Base-by-base conservation (phyloP, 148 eudicot genomes). In the Nepenthes gracilis region DNA sequence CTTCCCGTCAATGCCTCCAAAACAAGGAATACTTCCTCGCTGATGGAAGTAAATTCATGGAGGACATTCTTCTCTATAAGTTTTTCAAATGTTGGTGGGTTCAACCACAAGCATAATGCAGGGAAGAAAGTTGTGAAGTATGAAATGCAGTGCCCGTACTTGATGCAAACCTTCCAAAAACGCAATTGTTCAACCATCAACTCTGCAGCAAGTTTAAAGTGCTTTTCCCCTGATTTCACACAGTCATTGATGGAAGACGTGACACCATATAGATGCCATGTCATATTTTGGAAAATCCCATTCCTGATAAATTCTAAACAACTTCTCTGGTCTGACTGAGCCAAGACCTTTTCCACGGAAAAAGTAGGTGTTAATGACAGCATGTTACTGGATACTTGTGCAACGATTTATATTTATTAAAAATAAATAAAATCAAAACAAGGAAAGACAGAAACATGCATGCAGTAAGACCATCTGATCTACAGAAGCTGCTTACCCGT, bases 121-220 rank as follows among this genome's bases (percentile, higher is more conserved):
- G 90, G 85, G 50, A 80, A 89, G 47, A 93, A 73, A 65, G 72
- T 77, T 35, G 88, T 60, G 76, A 93, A 84, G 67, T 71, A 56
- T 61, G 95, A 81, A 55, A 88, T 62, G 66, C 87, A 74, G 63
- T 73, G 67, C 36, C 91, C 98, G 55, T 80, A 81, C 60, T 69
- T 70, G 73, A 86, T 67, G 73, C 92, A 88, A 70, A 88, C 95
- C 81, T 84, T 93, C 94, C 88, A 93, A 59, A 88, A 75, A 45
- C 96, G 87, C 52, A 93, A 75, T 60, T 85, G 96, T 70, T 92
- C 88, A 54, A 82, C 78, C 75, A 85, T 71, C 74, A 92, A 70
- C 32, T 81, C 80, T 32, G 96, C 86, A 35, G 80, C 71, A 47
- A 80, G 81, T 74, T 76, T 88, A 62, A 83, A 77, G 36, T 75